These are phyloP conservation scores for Leccinum aurantiacum DNA, from an alignment of 768 basidiomycete genomes.

Conservation along the genomic window DNA sequence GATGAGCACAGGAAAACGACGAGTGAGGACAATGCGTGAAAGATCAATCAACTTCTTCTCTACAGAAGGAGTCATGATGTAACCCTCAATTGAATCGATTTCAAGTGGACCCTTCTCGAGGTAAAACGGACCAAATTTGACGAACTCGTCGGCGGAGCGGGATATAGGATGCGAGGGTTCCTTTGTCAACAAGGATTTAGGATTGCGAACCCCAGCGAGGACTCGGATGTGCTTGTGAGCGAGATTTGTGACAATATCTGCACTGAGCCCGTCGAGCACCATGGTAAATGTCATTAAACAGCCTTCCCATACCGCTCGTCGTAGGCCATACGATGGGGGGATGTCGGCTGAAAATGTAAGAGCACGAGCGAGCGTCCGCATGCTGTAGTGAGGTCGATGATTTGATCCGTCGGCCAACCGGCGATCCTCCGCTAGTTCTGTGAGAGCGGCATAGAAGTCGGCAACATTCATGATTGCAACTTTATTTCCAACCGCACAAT, in stretches of 20 bases:
- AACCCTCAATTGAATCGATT: conserved; percentile 68
- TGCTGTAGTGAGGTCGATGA: conserved; percentile 91
- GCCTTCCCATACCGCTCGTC: conserved; percentile 92
- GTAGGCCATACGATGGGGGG: conserved; percentile 70
- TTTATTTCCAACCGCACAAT: conserved; percentile 79
- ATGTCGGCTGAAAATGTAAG: conserved; percentile 88
- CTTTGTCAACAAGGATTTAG: conserved; percentile 68
- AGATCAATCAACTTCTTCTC: conserved; percentile 92
- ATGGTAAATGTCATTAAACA: conserved; percentile 98
- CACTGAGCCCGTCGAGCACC: conserved; percentile 78
- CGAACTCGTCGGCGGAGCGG: conserved; percentile 51
- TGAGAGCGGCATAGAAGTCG: conserved; percentile 85
- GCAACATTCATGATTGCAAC: conserved; percentile 86
- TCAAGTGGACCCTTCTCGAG: conserved; percentile 74
- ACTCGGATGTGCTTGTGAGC: conserved; percentile 66
- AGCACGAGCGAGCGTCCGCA: conserved; percentile 91
- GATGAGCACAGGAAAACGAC: conserved; percentile 91
- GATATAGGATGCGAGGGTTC: conserved; percentile 56
- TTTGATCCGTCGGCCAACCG: conserved; percentile 93
- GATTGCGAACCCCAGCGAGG: conserved; percentile 76
- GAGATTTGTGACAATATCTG: conserved; percentile 61
- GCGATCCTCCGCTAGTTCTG: conserved; percentile 67
- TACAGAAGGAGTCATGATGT: conserved; percentile 96
- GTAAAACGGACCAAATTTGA: conserved; percentile 92
- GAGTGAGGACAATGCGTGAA: conserved; percentile 85